These are phyloP conservation scores for Fonsecaea pugnacius DNA, from an alignment of 2,329 filamentous ascomycete species.

Conservation along the genomic window DNA sequence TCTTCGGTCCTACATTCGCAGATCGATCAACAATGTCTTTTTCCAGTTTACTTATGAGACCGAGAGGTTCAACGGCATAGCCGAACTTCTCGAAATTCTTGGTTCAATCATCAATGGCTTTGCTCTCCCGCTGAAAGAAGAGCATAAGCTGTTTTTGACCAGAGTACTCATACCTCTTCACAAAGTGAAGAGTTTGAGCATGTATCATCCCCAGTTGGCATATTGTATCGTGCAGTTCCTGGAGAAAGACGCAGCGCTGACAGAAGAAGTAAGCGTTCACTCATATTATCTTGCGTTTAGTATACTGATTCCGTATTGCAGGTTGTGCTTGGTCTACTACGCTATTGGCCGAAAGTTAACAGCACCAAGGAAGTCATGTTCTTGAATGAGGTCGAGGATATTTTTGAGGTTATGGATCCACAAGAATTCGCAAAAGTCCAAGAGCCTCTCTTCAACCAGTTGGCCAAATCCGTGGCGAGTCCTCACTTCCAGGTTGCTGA, in stretches of 20 bases:
- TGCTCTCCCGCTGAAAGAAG: constrained; percentile 92
- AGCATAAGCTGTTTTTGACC: constrained; percentile 97
- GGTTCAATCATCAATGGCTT: constrained; percentile 99
- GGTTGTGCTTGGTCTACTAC: constrained; percentile 90
- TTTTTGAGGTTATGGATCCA: constrained; percentile 99
- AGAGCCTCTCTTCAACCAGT: constrained; percentile 93
- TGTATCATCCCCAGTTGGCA: constrained; percentile 98
- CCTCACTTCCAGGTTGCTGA: constrained; percentile 99
- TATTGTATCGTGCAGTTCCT: constrained; percentile 99
- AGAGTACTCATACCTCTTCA: constrained; percentile 90
- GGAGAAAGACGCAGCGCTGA: constrained; percentile 95
- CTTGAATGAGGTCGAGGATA: constrained; percentile 97
- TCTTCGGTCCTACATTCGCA: constrained; percentile 91
- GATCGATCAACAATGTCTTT: constrained; percentile 99
- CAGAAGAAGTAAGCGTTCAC: constrained; percentile 75
- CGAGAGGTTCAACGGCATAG: constrained; percentile 97
- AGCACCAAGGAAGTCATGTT: constrained; percentile 99
- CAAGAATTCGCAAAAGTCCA: constrained; percentile 98
- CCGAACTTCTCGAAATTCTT: constrained; percentile 92
- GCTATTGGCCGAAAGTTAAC: constrained; percentile 99
- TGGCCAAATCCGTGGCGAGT: constrained; percentile 96
- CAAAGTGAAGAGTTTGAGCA: constrained; percentile 98
- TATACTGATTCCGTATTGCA: constrained; percentile 44
- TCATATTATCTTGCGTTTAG: background rate
- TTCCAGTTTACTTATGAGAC: constrained; percentile 99